phyloP scores from a whole-genome alignment of 208 protist genomes.

The Crithidia brevicula region DNA sequence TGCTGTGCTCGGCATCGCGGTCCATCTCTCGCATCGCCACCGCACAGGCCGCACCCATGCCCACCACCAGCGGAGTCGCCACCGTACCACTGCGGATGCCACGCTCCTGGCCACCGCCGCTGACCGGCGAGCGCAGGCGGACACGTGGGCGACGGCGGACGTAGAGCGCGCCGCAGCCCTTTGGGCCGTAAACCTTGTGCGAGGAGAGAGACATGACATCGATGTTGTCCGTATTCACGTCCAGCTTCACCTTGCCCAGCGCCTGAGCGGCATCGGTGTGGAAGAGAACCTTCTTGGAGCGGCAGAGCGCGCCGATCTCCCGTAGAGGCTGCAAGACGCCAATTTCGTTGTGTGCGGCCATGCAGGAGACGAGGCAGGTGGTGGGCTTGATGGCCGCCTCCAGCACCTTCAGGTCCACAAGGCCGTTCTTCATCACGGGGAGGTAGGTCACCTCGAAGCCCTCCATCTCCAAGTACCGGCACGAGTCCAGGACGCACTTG shows the following conservation, averaged over 20 bases:
- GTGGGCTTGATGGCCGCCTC: slow-evolving; percentile 92
- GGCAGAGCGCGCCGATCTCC: slow-evolving; percentile 97
- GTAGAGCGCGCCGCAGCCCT: slow-evolving; percentile 93
- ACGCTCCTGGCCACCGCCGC: slow-evolving; percentile 99
- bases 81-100: slow-evolving; percentile 96
- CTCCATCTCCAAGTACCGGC: slow-evolving; percentile 96
- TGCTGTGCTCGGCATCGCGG: slow-evolving; percentile 89
- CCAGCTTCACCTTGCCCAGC: slow-evolving; percentile 97
- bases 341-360: slow-evolving; percentile 99
- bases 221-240: slow-evolving; percentile 97
- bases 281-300: slow-evolving; percentile 95
- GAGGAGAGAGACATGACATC: slow-evolving; percentile 98
- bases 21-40: slow-evolving; percentile 95
- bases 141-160: slow-evolving; percentile 96
- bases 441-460: slow-evolving; percentile 98
- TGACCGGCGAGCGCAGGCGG: slow-evolving; percentile 96
- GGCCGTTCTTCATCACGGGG: slow-evolving; percentile 96
- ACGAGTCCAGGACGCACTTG: slow-evolving; percentile 99
- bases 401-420: slow-evolving; percentile 95
- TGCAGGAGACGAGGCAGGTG: slow-evolving; percentile 98
- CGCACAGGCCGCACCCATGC: slow-evolving; percentile 94
- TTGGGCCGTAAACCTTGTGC: slow-evolving; percentile 99
- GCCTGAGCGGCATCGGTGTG: slow-evolving; percentile 98
- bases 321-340: slow-evolving; percentile 97
- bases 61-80: slow-evolving; percentile 93